These are phyloP conservation scores for Tetradesmus obliquus DNA, from an alignment of 139 green algal genomes.

Conservation along the genomic window DNA sequence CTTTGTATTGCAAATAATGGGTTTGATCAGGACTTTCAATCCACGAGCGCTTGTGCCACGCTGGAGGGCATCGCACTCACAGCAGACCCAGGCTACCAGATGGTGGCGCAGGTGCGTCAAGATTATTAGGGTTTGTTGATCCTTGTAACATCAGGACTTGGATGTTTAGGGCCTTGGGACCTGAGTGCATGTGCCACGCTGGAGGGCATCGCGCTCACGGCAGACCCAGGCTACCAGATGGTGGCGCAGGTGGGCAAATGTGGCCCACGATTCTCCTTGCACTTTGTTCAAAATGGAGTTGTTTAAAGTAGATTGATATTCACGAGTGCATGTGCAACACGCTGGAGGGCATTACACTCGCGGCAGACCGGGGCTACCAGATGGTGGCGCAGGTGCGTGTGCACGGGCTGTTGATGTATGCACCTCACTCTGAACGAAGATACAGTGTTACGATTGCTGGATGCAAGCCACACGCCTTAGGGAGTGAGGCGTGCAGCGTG, in stretches of 20 bases:
- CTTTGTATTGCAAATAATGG: no score
- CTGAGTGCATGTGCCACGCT: conserved; percentile 61
- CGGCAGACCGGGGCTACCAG: conserved; percentile 81
- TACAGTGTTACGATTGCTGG: no score
- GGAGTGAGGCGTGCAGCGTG: no score
- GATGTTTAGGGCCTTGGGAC: no score
- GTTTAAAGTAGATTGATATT: no score
- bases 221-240: conserved; percentile 83
- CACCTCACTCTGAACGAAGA: no score
- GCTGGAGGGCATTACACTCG: conserved; percentile 83
- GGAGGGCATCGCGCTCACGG: conserved; percentile 84
- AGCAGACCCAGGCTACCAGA: conserved; percentile 82
- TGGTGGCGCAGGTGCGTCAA: conserved; percentile 71
- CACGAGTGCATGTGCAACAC: conserved; percentile 50
- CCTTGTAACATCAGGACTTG: no score
- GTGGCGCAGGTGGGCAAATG: conserved; percentile 63
- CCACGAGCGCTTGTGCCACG: conserved; percentile 48
- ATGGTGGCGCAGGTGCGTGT: conserved; percentile 74
- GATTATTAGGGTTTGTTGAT: not conserved
- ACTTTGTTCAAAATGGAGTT: no score
- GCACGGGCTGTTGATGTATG: no score
- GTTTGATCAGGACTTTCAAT: no score
- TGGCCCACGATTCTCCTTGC: not conserved
- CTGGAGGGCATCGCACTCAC: conserved; percentile 85
- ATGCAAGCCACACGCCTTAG: no score